A percentile compares a stretch with the other conserved stretches of the same genome.
Conservation (phyloP, 2,329 filamentous ascomycete species). For the Alternaria conjuncta region DNA sequence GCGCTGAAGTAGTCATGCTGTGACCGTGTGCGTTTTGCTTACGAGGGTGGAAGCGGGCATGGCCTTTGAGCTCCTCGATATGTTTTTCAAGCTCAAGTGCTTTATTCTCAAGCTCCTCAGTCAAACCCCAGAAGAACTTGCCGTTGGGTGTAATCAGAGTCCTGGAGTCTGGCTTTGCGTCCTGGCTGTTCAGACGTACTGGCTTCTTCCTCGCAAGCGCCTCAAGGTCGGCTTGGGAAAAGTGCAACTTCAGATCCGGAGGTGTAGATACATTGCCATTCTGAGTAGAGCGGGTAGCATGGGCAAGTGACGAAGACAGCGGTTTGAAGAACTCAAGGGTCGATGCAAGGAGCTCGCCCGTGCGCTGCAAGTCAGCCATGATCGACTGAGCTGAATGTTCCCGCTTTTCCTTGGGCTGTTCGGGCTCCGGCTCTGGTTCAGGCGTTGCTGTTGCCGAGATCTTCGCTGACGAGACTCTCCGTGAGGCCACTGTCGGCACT, state of each 20-base stretch:
- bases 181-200: slow-evolving; percentile 52
- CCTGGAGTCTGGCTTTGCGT: slow-evolving; percentile 56
- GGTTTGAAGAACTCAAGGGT: slow-evolving; percentile 54
- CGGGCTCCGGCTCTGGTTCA: slow-evolving; percentile 31
- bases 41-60: slow-evolving; percentile 39
- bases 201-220: slow-evolving; percentile 64
- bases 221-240: slow-evolving; percentile 52
- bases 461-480: slow-evolving; percentile 26
- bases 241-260: slow-evolving; percentile 45
- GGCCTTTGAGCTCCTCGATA: slow-evolving; percentile 40
- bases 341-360: slow-evolving; percentile 47
- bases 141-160: slow-evolving; percentile 78
- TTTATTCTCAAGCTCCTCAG: slow-evolving; percentile 70
- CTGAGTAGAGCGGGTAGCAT: slow-evolving; percentile 33
- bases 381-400: slow-evolving; percentile 45
- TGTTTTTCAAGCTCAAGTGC: slow-evolving; percentile 72
- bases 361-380: slow-evolving; percentile 48
- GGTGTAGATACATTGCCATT: slow-evolving; percentile 34
- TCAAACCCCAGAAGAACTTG: slow-evolving; percentile 76
- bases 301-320: slow-evolving; percentile 43
- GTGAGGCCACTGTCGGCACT: slow-evolving; percentile 17
- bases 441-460: slow-evolving; percentile 29
- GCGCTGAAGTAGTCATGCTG: slow-evolving; percentile 20
- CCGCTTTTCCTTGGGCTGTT: slow-evolving; percentile 43
- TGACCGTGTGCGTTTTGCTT: slow-evolving; percentile 27